Conservation (phyloP, 1,284 basidiomycete genomes). For the Exobasidium rhododendri region DNA sequence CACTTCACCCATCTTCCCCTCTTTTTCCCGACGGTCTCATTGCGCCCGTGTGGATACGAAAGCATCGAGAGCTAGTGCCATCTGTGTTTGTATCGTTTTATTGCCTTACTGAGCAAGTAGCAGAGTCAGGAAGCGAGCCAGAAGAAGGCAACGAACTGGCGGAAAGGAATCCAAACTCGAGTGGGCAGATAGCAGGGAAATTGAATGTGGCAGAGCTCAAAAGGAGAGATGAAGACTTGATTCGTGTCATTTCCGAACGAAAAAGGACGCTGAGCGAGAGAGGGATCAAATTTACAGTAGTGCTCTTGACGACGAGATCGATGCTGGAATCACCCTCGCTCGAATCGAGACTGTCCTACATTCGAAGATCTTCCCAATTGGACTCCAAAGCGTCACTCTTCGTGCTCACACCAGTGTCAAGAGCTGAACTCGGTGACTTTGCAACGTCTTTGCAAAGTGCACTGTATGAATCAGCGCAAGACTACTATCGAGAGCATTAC, state of each 20-base stretch:
- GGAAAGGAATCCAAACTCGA: constrained; percentile 58
- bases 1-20: constrained; percentile 79
- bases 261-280: constrained; percentile 77
- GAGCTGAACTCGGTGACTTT: constrained; percentile 64
- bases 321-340: constrained; percentile 65
- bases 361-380: constrained; percentile 79
- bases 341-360: constrained; percentile 76
- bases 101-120: constrained; percentile 66
- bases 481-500: constrained; percentile 87
- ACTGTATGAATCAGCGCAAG: constrained; percentile 78
- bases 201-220: constrained; percentile 17
- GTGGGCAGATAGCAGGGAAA: constrained; percentile 1
- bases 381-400: constrained; percentile 89
- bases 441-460: constrained; percentile 73
- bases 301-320: constrained; percentile 79
- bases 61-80: constrained; percentile 84
- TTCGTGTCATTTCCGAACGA: constrained; percentile 69
- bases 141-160: constrained; percentile 57
- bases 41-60: constrained; percentile 93
- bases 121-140: background rate
- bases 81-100: constrained; percentile 88
- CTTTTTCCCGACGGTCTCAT: constrained; percentile 90
- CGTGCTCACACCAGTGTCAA: constrained; percentile 84
- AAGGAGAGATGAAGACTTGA: constrained; percentile 65
- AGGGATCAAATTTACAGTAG: constrained; percentile 88